Percentiles rank a stretch among this genome's conserved stretches.
Evolutionary conservation across 2,329 filamentous ascomycete genomes (phyloP).

Genomic region (Moelleriella libera): DNA sequence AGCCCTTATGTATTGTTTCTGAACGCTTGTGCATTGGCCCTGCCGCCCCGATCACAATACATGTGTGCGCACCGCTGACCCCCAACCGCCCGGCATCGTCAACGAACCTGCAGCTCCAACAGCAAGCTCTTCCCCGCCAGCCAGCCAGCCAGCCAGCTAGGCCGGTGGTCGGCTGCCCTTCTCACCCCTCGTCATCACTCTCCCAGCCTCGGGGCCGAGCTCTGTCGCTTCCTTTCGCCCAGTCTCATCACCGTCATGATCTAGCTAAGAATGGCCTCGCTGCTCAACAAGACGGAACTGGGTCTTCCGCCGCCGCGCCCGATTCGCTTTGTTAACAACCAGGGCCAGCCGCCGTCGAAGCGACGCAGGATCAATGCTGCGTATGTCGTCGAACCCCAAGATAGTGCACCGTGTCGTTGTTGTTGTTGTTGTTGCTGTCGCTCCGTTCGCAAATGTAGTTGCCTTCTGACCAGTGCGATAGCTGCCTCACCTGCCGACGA

Average conservation of each 20-base stretch:
- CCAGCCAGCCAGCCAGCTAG: background rate
- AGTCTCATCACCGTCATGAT: constrained; percentile 17
- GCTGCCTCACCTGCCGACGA: constrained; percentile 60
- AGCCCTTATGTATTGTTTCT: background rate
- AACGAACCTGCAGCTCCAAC: background rate
- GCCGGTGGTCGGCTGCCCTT: background rate
- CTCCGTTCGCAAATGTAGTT: background rate
- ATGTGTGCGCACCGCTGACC: background rate
- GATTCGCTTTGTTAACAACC: constrained; percentile 71
- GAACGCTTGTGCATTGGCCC: background rate
- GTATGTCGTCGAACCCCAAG: constrained; percentile 29
- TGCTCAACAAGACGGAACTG: constrained; percentile 25
- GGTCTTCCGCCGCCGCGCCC: constrained; percentile 31
- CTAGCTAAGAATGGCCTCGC: constrained; percentile 27
- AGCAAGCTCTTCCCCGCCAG: background rate
- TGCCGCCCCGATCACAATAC: background rate
- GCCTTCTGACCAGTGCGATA: constrained; percentile 14
- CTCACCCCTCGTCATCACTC: background rate
- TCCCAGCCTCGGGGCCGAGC: background rate
- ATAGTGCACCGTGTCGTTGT: background rate
- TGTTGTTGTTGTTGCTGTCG: background rate
- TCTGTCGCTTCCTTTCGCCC: background rate
- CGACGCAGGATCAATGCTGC: constrained; percentile 66
- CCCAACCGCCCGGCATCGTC: background rate
- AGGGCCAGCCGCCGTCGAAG: constrained; percentile 69